A percentile compares a stretch with the other conserved stretches of the same genome.
phyloP scores from a whole-genome alignment of 2,329 filamentous ascomycete genomes.

The Botryotinia convoluta region DNA sequence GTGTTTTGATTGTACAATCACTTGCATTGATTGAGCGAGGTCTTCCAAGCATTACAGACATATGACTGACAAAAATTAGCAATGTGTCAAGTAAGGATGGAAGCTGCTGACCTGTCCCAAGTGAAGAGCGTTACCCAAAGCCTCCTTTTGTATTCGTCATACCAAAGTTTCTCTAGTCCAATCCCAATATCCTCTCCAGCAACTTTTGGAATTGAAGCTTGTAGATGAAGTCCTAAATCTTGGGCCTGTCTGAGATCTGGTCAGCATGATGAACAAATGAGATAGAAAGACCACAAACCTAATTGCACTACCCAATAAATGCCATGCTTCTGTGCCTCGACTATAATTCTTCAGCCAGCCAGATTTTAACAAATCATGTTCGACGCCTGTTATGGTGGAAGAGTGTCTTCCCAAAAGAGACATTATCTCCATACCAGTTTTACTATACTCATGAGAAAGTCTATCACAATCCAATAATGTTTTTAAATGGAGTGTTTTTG shows the following conservation, averaged over 20 bases:
- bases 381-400: conserved; percentile 20
- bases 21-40: conserved; percentile 23
- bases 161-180: conserved; percentile 20
- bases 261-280: background rate
- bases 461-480: conserved; percentile 9
- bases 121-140: conserved; percentile 22
- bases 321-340: conserved; percentile 25
- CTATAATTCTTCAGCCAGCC: conserved; percentile 25
- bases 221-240: conserved; percentile 21
- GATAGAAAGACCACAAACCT: conserved; percentile 2
- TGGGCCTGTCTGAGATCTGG: conserved; percentile 19
- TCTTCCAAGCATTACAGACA: conserved; percentile 22
- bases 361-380: conserved; percentile 22
- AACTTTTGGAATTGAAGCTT: conserved; percentile 5
- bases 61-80: conserved; percentile 16
- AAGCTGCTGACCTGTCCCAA: conserved; percentile 21
- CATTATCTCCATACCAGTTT: conserved; percentile 23
- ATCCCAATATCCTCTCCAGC: background rate
- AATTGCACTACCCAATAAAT: conserved; percentile 20
- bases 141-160: conserved; percentile 21
- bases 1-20: conserved; percentile 21
- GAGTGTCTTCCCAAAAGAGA: conserved; percentile 20
- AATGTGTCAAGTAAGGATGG: background rate
- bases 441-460: conserved; percentile 22
- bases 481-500: conserved; percentile 11